Percentiles rank a stretch among this genome's conserved stretches.
Conservation (phyloP, 805 yeast genomes). For the Huiozyma sinensis region DNA sequence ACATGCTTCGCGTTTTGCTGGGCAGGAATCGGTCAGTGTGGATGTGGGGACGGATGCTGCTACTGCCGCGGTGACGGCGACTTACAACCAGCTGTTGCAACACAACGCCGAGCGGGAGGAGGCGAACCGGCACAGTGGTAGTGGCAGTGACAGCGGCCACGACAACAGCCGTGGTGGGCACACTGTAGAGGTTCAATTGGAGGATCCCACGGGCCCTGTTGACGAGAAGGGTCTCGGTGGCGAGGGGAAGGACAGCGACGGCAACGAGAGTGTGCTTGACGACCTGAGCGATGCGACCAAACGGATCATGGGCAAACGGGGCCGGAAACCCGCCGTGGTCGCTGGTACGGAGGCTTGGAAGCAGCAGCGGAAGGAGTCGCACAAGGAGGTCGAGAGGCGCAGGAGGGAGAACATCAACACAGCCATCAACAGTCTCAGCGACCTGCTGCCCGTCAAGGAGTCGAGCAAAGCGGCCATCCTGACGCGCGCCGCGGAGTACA, state of each 20-base stretch:
- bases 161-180: not conserved
- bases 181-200: not conserved
- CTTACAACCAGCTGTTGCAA: conserved; percentile 1
- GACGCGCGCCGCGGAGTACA: conserved; percentile 81
- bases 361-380: conserved; percentile 69
- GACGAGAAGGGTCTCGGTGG: conserved; percentile 2
- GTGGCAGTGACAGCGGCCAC: not conserved
- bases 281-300: conserved; percentile 2
- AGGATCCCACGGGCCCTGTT: conserved; percentile 1
- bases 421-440: conserved; percentile 76
- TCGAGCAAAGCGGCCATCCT: conserved; percentile 80
- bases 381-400: conserved; percentile 90
- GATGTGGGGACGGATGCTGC: conserved; percentile 3
- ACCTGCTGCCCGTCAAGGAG: conserved; percentile 70
- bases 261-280: not conserved
- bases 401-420: conserved; percentile 80
- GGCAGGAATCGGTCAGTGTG: conserved; percentile 3
- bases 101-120: conserved; percentile 1
- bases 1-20: not conserved
- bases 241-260: not conserved
- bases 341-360: conserved; percentile 26
- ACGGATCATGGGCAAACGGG: conserved; percentile 12
- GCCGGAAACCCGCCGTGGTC: conserved; percentile 21
- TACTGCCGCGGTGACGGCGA: conserved; percentile 1
- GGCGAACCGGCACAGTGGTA: not conserved